A percentile compares a stretch with the other conserved stretches of the same genome.
phyloP scores from a whole-genome alignment of 345 rosid genomes.

The Atalantia buxifolia region DNA sequence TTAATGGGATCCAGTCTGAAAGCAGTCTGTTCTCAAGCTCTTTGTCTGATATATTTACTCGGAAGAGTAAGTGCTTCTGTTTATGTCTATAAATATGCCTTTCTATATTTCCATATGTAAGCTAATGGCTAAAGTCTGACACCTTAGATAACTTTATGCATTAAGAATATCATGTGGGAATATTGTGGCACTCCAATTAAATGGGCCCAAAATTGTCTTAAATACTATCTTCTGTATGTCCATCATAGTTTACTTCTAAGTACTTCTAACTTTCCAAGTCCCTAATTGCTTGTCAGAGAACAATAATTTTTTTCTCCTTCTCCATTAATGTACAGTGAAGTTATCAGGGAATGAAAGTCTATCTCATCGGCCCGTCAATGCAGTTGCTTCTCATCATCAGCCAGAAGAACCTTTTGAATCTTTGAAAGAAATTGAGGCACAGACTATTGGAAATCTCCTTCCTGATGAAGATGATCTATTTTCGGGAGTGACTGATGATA shows the following conservation, averaged over 20 bases:
- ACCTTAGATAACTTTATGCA: background rate
- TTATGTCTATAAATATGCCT: background rate
- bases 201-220: background rate
- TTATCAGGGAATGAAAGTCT: constrained; percentile 44
- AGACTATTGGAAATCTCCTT: constrained; percentile 85
- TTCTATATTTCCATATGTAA: background rate
- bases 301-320: constrained; percentile 1
- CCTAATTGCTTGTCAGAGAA: background rate
- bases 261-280: background rate
- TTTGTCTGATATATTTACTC: constrained; percentile 67
- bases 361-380: constrained; percentile 40
- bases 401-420: constrained; percentile 71
- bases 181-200: background rate
- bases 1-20: constrained; percentile 55
- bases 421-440: constrained; percentile 82
- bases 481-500: constrained; percentile 71
- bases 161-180: background rate
- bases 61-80: constrained; percentile 54
- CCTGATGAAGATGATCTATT: constrained; percentile 93
- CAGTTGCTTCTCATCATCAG: constrained; percentile 43
- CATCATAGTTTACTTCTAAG: background rate
- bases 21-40: constrained; percentile 95
- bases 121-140: background rate
- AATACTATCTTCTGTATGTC: background rate
- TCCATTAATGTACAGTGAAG: constrained; percentile 45